Conservation (phyloP, 2,329 filamentous ascomycete species). For the Xylariaceae sp. region DNA sequence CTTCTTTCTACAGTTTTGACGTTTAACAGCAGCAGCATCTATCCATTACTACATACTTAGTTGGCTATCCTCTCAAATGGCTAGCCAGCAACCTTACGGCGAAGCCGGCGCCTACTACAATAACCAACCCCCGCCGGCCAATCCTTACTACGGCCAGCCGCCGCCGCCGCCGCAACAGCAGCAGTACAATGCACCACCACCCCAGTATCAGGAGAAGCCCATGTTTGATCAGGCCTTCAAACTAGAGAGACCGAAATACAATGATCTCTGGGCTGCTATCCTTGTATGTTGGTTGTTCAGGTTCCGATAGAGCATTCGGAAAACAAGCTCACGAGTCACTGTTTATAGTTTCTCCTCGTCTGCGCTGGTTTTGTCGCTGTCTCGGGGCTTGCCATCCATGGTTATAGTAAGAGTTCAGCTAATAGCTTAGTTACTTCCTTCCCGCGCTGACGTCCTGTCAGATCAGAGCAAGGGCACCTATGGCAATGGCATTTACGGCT, state of each 20-base stretch:
- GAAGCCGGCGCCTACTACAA: slow-evolving; percentile 24
- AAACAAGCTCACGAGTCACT: too few relatives aligned
- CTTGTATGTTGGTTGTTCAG: too few relatives aligned
- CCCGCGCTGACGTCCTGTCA: too few relatives aligned
- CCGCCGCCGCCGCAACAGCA: slow-evolving; percentile 18
- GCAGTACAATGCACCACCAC: slow-evolving; percentile 5
- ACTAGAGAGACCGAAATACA: slow-evolving; percentile 76
- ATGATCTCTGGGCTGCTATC: slow-evolving; percentile 84
- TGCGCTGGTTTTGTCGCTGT: slow-evolving; percentile 71
- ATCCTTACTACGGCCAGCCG: slow-evolving; percentile 12
- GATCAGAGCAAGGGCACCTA: slow-evolving; percentile 52
- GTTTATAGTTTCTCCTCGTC: slow-evolving; percentile 65
- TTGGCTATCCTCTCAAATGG: slow-evolving; percentile 12
- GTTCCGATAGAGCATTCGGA: too few relatives aligned
- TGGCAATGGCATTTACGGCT: slow-evolving; percentile 69
- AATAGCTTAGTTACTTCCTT: too few relatives aligned
- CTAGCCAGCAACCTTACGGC: slow-evolving; percentile 15
- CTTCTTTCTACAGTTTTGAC: too few relatives aligned
- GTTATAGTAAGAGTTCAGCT: slow-evolving; percentile 65
- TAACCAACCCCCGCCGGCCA: slow-evolving; percentile 14
- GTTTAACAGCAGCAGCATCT: too few relatives aligned
- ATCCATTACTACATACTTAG: too few relatives aligned
- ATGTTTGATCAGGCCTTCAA: slow-evolving; percentile 78
- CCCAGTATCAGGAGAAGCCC: slow-evolving; percentile 38
- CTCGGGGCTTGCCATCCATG: slow-evolving; percentile 68